phyloP scores from a whole-genome alignment of 768 basidiomycete species.

The Tylopilus subfusipes region DNA sequence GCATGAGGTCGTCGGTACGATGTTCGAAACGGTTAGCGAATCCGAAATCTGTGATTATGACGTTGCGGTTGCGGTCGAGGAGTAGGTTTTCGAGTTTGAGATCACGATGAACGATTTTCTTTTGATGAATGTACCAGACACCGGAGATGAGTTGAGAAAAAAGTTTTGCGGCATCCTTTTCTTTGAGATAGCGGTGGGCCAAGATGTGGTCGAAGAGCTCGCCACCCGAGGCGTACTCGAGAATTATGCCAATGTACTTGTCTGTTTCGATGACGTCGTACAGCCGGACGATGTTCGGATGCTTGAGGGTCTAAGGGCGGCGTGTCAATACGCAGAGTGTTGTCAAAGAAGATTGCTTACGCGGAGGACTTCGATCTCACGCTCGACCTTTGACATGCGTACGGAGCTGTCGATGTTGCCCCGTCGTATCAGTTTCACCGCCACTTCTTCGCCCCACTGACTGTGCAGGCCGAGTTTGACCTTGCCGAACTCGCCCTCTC shows the following conservation, averaged over 20 bases:
- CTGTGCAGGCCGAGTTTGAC: conserved; percentile 96
- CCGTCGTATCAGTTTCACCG: conserved; percentile 92
- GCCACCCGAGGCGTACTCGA: conserved; percentile 97
- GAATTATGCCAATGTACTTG: conserved; percentile 99
- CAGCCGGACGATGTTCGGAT: conserved; percentile 96
- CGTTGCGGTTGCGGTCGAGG: conserved; percentile 94
- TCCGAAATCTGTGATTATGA: conserved; percentile 99
- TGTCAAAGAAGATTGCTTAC: conserved; percentile 43
- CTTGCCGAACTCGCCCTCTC: conserved; percentile 98
- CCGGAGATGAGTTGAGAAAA: conserved; percentile 98
- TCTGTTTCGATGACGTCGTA: conserved; percentile 99
- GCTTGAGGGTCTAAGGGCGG: conserved; percentile 74
- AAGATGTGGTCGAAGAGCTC: conserved; percentile 99
- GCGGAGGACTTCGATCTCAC: conserved; percentile 95
- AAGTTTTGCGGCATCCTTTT: conserved; percentile 90
- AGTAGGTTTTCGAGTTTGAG: conserved; percentile 98
- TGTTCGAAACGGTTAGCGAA: conserved; percentile 98
- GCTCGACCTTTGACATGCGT: conserved; percentile 91
- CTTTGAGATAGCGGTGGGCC: conserved; percentile 93
- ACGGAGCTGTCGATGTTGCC: conserved; percentile 86
- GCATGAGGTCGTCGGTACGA: conserved; percentile 92
- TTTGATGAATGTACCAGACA: conserved; percentile 98
- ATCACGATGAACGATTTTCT: conserved; percentile 99
- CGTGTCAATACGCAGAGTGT: conserved; percentile 8
- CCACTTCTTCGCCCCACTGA: conserved; percentile 96